Base-by-base conservation (phyloP, 192 early-diverging fungal species). In the Physocladia obscura region DNA sequence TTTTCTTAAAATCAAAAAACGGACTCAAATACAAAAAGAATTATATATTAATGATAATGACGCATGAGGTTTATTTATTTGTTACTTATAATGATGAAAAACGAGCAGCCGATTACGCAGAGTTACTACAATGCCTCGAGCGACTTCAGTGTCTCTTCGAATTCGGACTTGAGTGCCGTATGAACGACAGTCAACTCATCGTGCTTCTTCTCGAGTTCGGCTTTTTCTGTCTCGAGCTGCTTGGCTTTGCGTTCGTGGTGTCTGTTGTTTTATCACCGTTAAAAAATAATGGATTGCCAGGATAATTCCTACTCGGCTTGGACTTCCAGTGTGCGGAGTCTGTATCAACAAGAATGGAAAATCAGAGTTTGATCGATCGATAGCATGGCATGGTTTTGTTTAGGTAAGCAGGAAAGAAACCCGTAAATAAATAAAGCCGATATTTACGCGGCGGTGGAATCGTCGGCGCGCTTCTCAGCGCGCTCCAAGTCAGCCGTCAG, bases 231-330 rank as follows among this genome's bases (percentile, higher is more conserved):
- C 71, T 95, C 94, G 70, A 93, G 72, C 74, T 92, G 88, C 36
- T 87, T 85, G 21, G 91, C 88, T 77, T 89, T 91, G 73, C 95
- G 90, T 78, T 97, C 92, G 76, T 90, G 88, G 69, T 88, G 87
- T 75, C 95, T 94, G 71, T 89, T 84, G 39, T 52, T 22, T 2
- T 1, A 50, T 1, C 11, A 15, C 15, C 5, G 26, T 29, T 11
- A 4, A 0, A n/a, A 50, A 21, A 49, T 27, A 32, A 47, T 17
- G 1, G 1, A 37, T 44, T 44, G 40, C 11, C 40, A 44, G 40
- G 40, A 8, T 13, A 8, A 44, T 44, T 8, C 44, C 11, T 50
- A 64, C 39, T 58, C 58, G 11, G 69, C 40, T 36, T 70, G 26
- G 11, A 70, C 57, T 61, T 61, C 58, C 26, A 61, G 8, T 1